Percentiles rank a stretch among this genome's conserved stretches.
Evolutionary conservation across 2,329 filamentous ascomycete genomes (phyloP).

Genomic region (Diaporthe longicolla): DNA sequence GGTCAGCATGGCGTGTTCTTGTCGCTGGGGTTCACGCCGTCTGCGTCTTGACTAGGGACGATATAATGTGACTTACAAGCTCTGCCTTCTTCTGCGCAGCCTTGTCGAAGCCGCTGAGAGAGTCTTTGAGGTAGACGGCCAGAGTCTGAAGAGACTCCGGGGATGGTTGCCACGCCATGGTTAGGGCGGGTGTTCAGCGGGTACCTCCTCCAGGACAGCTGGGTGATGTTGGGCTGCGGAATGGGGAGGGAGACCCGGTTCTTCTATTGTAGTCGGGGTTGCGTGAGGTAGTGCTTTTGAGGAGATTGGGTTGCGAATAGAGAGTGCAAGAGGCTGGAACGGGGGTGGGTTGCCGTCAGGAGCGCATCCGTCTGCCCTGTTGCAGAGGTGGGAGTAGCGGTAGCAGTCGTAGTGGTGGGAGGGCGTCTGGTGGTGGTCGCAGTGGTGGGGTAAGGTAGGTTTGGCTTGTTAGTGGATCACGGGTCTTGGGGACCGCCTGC

Average conservation of each 20-base stretch:
- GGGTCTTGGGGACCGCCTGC: constrained; percentile 24
- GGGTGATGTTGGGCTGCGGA: constrained; percentile 1
- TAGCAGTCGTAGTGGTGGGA: constrained; percentile 4
- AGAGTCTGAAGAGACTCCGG: constrained; percentile 91
- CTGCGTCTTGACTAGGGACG: constrained; percentile 6
- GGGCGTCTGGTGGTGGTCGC: constrained; percentile 1
- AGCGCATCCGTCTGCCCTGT: constrained; percentile 23
- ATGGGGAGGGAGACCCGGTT: constrained; percentile 16
- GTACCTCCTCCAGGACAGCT: constrained; percentile 41
- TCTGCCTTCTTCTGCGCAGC: constrained; percentile 90
- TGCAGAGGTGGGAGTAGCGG: constrained; percentile 8
- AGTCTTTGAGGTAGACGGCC: constrained; percentile 90
- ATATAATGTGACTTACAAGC: constrained; percentile 70
- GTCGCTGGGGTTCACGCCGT: not conserved
- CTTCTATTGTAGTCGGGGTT: constrained; percentile 2
- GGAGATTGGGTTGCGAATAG: constrained; percentile 7
- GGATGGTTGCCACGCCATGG: constrained; percentile 94
- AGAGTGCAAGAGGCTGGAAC: constrained; percentile 27
- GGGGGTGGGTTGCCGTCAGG: constrained; percentile 17
- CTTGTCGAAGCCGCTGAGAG: constrained; percentile 86
- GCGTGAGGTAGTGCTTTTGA: not conserved
- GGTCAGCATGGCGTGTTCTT: constrained; percentile 15
- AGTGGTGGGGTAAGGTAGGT: constrained; percentile 32
- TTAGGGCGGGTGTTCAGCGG: constrained; percentile 39
- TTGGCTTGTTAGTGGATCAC: constrained; percentile 33